Conservation (phyloP, 2,329 filamentous ascomycete species). For the Ophiostoma tasmaniense region DNA sequence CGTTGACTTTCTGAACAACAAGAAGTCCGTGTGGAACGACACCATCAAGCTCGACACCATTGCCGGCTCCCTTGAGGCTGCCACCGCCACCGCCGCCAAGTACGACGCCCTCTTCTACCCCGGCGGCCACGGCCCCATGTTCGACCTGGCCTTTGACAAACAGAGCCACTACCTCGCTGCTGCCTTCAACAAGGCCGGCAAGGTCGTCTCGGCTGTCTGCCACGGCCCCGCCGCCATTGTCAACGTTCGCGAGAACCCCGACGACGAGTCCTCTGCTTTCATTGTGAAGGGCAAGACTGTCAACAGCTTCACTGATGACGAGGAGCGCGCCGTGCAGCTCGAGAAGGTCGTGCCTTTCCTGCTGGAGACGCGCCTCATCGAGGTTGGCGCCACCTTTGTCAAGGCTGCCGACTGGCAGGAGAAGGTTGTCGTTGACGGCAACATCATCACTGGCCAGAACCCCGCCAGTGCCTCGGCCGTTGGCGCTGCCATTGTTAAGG, state of each 20-base stretch:
- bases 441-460: slow-evolving; percentile 51
- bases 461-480: slow-evolving; percentile 43
- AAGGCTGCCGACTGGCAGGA: slow-evolving; percentile 45
- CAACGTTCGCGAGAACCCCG: slow-evolving; percentile 39
- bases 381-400: slow-evolving; percentile 46
- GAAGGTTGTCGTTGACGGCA: slow-evolving; percentile 43
- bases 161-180: slow-evolving; percentile 51
- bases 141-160: slow-evolving; percentile 51
- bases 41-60: slow-evolving; percentile 34
- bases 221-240: slow-evolving; percentile 58
- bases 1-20: slow-evolving; percentile 45
- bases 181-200: slow-evolving; percentile 54
- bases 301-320: slow-evolving; percentile 51
- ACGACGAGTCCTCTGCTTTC: slow-evolving; percentile 34
- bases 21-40: slow-evolving; percentile 29
- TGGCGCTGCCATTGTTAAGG: slow-evolving; percentile 39
- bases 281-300: slow-evolving; percentile 49
- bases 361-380: slow-evolving; percentile 47
- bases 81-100: slow-evolving; percentile 23
- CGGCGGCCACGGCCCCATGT: slow-evolving; percentile 57
- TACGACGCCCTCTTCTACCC: slow-evolving; percentile 26
- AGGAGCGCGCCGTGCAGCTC: slow-evolving; percentile 41
- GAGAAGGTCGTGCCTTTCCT: slow-evolving; percentile 45
- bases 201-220: slow-evolving; percentile 59
- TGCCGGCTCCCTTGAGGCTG: slow-evolving; percentile 33